Evolutionary conservation across 352 stramenopile genomes (phyloP).

Genomic region (Globisporangium takayamanum): DNA sequence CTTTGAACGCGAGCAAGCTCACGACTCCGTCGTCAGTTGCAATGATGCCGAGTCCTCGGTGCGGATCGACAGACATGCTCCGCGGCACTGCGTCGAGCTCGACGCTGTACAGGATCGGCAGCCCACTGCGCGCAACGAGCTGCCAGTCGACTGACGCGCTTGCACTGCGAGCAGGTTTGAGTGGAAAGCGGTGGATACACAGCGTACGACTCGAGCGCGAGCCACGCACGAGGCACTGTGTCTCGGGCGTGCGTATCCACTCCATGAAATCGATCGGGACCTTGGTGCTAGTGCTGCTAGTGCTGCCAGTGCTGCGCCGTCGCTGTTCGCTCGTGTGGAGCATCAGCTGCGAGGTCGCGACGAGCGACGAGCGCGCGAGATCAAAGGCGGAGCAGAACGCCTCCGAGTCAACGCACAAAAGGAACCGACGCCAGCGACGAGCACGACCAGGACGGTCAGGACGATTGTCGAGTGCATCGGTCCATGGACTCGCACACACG

Average conservation of each 20-base stretch:
- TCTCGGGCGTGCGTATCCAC: constrained; percentile 8
- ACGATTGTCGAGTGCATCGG: not conserved
- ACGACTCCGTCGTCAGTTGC: constrained; percentile 22
- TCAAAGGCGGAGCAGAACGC: constrained; percentile 44
- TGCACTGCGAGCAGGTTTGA: constrained; percentile 12
- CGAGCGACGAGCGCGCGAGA: constrained; percentile 16
- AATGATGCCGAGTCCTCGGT: constrained; percentile 28
- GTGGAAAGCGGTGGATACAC: constrained; percentile 39
- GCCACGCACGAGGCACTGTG: constrained; percentile 23
- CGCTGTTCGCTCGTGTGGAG: constrained; percentile 7
- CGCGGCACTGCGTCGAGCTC: constrained; percentile 20
- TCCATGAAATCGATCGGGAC: constrained; percentile 8
- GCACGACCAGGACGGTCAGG: too few relatives aligned
- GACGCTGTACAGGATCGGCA: constrained; percentile 27
- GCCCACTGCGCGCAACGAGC: constrained; percentile 27
- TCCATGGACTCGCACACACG: constrained; percentile 2
- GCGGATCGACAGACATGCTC: constrained; percentile 37
- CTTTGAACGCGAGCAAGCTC: constrained; percentile 27
- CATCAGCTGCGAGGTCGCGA: constrained; percentile 33
- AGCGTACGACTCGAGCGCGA: constrained; percentile 20
- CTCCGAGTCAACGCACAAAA: constrained; percentile 32
- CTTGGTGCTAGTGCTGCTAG: not conserved
- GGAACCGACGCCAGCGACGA: constrained; percentile 8
- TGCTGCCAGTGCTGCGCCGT: not conserved
- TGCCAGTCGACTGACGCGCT: constrained; percentile 38